These are phyloP conservation scores for Sarcomyxa edulis DNA, from an alignment of 768 basidiomycete species.

Conservation along the genomic window DNA sequence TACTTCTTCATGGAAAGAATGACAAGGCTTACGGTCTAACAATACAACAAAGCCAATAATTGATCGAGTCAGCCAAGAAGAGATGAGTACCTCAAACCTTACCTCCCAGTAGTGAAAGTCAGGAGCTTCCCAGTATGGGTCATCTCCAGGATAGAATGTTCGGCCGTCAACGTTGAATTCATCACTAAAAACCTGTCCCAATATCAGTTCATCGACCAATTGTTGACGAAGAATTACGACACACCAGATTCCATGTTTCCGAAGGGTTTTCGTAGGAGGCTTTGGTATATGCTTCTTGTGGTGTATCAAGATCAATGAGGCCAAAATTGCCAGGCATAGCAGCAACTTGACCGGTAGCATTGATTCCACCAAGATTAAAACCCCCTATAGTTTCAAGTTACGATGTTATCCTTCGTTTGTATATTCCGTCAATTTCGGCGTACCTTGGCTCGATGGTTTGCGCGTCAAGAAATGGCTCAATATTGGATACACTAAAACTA, in stretches of 20 bases:
- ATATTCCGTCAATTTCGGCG: too few relatives aligned
- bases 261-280: slow-evolving; percentile 49
- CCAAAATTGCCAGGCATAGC: slow-evolving; percentile 52
- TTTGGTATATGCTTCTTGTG: slow-evolving; percentile 46
- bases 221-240: too few relatives aligned
- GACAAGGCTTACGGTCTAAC: too few relatives aligned
- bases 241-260: slow-evolving; percentile 47
- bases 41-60: neutral
- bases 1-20: too few relatives aligned
- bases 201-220: too few relatives aligned
- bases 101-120: slow-evolving; percentile 68
- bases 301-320: slow-evolving; percentile 77
- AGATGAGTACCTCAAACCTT: slow-evolving; percentile 24
- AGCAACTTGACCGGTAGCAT: slow-evolving; percentile 68
- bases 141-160: slow-evolving; percentile 65
- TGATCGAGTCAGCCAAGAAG: neutral
- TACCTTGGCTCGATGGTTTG: slow-evolving; percentile 36
- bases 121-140: slow-evolving; percentile 58
- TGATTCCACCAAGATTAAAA: slow-evolving; percentile 74
- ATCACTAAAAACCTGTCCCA: too few relatives aligned
- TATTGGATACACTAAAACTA: slow-evolving; percentile 40
- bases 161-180: slow-evolving; percentile 77
- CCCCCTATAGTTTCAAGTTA: slow-evolving; percentile 27
- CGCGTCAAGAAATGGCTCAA: slow-evolving; percentile 38
- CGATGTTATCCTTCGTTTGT: too few relatives aligned